Evolutionary conservation across 495 filamentous ascomycete genomes (phyloP), one percentile per base, ranked within the genome.

Genomic region (Amphirosellinia nigrospora): DNA sequence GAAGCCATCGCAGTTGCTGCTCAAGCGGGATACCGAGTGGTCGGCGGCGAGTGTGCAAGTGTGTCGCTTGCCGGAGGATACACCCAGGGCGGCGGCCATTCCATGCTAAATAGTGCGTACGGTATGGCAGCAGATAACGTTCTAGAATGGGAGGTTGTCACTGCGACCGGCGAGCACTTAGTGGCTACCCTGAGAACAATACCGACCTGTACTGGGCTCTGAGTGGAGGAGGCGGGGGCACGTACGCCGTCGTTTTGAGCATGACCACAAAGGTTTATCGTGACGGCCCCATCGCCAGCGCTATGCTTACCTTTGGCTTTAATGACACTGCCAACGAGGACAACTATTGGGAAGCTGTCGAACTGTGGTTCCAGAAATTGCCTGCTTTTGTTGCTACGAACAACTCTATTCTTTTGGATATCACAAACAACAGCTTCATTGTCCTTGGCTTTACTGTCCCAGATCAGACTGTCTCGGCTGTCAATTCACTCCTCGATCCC

Each of bases 141-240:
- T 0, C 83, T 92, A 0, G 81, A 85, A 68, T 88, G 77, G 79
- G 85, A 91, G 67, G 85, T 90, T 0, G 81, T 91, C 0, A 85
- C 84, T 13, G 83, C 79, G 0, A 48, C 71, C 2, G 86, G 88
- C 0, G 71, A 74, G 23, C 65, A 80, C 38, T 10, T 89, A 32
- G 79, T 74, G 1, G 84, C 84, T 9, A 79, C 78, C 19, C 80
- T 0, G 75, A 77, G 23, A 39, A 85, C 59, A 79, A 88, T 69
- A 23, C 77, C 0, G 88, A 90, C 69, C 75, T 91, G 0, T 90
- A 83, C 77, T 90, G 86, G 86, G 89, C 89, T 10, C 74, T 90
- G 0, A 81, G 77, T 56, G 88, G 88, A 16, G 88, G 88, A 13
- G 88, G 87, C 9, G 82, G 77, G 9, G 84, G 86, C 19, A 87